phyloP scores from a whole-genome alignment of 2,329 filamentous ascomycete species.

The Alternaria triticina region DNA sequence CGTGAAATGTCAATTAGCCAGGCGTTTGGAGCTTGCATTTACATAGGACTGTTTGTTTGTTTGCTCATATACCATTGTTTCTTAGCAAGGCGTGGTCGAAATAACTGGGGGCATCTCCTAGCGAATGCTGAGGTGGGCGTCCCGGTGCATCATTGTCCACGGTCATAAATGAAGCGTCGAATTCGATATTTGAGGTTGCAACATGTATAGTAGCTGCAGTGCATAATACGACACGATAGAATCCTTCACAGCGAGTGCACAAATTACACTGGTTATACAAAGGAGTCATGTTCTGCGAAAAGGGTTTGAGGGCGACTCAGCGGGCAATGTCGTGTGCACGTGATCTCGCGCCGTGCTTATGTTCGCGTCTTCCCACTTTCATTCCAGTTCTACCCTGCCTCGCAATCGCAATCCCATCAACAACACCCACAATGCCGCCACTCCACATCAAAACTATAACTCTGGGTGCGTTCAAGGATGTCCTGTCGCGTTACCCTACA shows the following conservation, averaged over 20 bases:
- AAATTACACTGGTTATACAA: background rate
- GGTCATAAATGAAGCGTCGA: background rate
- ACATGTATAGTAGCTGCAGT: background rate
- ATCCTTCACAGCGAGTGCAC: background rate
- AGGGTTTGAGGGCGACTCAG: background rate
- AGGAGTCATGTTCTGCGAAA: background rate
- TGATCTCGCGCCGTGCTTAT: constrained; percentile 2
- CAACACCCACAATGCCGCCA: constrained; percentile 8
- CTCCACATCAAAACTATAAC: constrained; percentile 23
- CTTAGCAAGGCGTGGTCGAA: background rate
- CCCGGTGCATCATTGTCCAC: background rate
- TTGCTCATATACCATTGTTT: background rate
- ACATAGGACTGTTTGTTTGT: background rate
- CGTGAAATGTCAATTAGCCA: constrained; percentile 1
- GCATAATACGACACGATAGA: background rate
- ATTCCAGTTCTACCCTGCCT: background rate
- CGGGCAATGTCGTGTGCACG: constrained; percentile 1
- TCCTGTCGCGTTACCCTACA: constrained; percentile 34
- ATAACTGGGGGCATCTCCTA: background rate
- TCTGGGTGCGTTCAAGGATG: constrained; percentile 21
- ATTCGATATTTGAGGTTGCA: background rate
- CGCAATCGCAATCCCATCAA: background rate
- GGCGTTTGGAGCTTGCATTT: background rate
- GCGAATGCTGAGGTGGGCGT: background rate
- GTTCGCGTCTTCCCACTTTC: constrained; percentile 1